These are phyloP conservation scores for Myxozyma kluyveri DNA, from an alignment of 805 yeast species.

Conservation along the genomic window DNA sequence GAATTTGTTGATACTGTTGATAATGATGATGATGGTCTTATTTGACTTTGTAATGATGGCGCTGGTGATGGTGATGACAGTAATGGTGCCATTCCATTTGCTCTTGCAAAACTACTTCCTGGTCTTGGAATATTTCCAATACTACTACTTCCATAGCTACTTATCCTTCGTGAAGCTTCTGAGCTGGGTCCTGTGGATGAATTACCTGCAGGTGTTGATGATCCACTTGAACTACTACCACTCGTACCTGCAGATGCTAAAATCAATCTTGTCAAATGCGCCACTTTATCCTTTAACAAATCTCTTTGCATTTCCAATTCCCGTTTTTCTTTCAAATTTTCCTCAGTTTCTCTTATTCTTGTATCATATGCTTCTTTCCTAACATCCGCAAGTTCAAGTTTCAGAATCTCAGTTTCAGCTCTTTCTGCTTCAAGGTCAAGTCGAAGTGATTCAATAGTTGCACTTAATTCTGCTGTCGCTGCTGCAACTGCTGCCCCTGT, in stretches of 20 bases:
- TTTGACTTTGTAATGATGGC: not conserved
- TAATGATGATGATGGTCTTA: not conserved
- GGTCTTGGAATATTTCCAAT: not conserved
- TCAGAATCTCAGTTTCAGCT: constrained; percentile 46
- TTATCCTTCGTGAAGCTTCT: not conserved
- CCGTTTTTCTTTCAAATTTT: constrained; percentile 15
- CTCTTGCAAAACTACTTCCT: not conserved
- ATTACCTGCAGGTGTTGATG: not conserved
- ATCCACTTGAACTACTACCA: not conserved
- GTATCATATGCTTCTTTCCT: constrained; percentile 17
- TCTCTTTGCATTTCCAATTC: constrained; percentile 29
- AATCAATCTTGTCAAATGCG: constrained; percentile 26
- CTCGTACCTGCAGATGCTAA: not conserved
- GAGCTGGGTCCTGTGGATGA: not conserved
- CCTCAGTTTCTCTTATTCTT: constrained; percentile 6
- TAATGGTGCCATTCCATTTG: not conserved
- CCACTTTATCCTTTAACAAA: constrained; percentile 26
- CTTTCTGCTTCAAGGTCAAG: constrained; percentile 62
- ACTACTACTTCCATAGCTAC: too few relatives aligned
- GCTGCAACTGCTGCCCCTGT: constrained; percentile 45
- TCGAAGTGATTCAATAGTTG: constrained; percentile 54
- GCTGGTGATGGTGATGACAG: not conserved
- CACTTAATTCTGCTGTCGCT: constrained; percentile 31
- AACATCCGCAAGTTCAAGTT: constrained; percentile 36
- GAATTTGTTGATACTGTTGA: too few relatives aligned